Evolutionary conservation across 805 yeast genomes (phyloP).

Genomic region (Myxozyma neotropica): DNA sequence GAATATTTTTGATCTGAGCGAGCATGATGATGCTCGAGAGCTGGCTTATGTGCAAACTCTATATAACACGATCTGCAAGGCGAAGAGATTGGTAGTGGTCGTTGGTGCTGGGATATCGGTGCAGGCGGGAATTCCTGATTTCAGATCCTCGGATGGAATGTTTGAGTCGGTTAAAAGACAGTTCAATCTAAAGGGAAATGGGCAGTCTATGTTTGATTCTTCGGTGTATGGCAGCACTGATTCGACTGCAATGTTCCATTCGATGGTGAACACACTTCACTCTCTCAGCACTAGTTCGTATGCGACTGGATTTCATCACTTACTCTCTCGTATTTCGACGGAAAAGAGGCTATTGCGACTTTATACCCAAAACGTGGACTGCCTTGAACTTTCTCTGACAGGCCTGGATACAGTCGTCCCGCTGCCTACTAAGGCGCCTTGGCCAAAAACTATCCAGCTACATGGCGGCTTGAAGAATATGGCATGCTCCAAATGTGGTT

Average conservation of each 20-base stretch:
- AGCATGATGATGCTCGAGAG: not conserved
- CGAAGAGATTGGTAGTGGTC: conserved; percentile 63
- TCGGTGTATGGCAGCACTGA: conserved; percentile 68
- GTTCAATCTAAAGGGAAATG: conserved; percentile 47
- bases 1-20: not conserved
- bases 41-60: conserved; percentile 10
- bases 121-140: conserved; percentile 88
- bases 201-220: conserved; percentile 78
- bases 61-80: conserved; percentile 39
- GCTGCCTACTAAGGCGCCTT: conserved; percentile 47
- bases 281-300: conserved; percentile 54
- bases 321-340: conserved; percentile 60
- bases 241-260: conserved; percentile 66
- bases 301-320: conserved; percentile 75
- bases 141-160: conserved; percentile 70
- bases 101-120: conserved; percentile 93
- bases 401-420: conserved; percentile 55
- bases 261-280: conserved; percentile 68
- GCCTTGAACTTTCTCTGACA: conserved; percentile 65
- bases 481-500: conserved; percentile 75
- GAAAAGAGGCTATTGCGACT: conserved; percentile 69
- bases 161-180: conserved; percentile 56
- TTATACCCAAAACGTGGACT: conserved; percentile 88
- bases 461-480: conserved; percentile 79
- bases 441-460: conserved; percentile 70